Evolutionary conservation across 257 asterid species (phyloP).

Genomic region (Salvia miltiorrhiza): DNA sequence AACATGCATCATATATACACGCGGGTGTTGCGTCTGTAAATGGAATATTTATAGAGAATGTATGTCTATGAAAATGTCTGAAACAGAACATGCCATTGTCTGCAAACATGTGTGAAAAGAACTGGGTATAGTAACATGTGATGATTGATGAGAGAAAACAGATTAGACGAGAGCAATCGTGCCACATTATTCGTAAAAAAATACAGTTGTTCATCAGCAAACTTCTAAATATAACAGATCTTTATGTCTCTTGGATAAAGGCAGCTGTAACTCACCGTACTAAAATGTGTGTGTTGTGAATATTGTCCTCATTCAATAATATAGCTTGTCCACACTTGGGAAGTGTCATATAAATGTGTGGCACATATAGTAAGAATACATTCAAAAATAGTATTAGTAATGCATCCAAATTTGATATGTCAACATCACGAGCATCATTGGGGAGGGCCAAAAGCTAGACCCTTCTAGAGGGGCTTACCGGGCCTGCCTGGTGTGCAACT

Average conservation of each 20-base stretch:
- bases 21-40: not conserved
- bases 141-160: not conserved
- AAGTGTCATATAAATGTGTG: not conserved
- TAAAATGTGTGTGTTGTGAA: not conserved
- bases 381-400: not conserved
- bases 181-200: not conserved
- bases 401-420: not conserved
- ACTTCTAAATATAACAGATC: not conserved
- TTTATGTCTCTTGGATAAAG: not conserved
- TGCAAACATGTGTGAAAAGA: not conserved
- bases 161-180: not conserved
- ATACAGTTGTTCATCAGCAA: not conserved
- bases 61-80: not conserved
- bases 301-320: slow-evolving; percentile 2
- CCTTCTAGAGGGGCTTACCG: slow-evolving; percentile 10
- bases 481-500: not conserved
- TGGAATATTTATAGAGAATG: not conserved
- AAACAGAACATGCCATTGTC: slow-evolving; percentile 4
- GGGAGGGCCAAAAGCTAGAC: not conserved
- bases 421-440: not conserved
- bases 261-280: not conserved
- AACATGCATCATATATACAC: too few species aligned
- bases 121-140: not conserved
- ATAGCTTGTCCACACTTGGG: not conserved
- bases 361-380: not conserved